Conservation (phyloP, 345 rosid genomes). For the Eucalyptus marginata region DNA sequence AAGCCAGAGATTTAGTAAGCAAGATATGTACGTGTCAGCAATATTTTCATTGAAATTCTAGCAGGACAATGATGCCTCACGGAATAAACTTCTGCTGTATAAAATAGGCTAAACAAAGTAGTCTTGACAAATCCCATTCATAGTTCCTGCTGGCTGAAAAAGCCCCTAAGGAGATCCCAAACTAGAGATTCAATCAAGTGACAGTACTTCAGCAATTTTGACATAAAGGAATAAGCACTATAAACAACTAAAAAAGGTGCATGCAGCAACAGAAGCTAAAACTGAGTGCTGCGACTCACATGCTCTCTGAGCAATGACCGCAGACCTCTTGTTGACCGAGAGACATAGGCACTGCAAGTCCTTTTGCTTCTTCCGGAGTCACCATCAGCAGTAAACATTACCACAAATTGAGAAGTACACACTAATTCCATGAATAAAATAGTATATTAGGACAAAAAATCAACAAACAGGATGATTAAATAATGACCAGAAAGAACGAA, state of each 20-base stretch:
- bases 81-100: not conserved
- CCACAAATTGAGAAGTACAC: slow-evolving; percentile 82
- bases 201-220: not conserved
- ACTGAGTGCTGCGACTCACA: slow-evolving; percentile 38
- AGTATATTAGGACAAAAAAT: not conserved
- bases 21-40: not conserved
- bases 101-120: not conserved
- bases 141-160: not conserved
- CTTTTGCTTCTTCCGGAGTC: slow-evolving; percentile 27
- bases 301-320: slow-evolving; percentile 72
- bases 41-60: not conserved
- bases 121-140: not conserved
- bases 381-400: slow-evolving; percentile 53
- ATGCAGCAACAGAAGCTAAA: not conserved
- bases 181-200: not conserved
- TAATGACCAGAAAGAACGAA: not conserved
- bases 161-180: not conserved
- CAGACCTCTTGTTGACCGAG: slow-evolving; percentile 77
- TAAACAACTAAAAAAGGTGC: not conserved
- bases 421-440: slow-evolving; percentile 20
- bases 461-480: not conserved
- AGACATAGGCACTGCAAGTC: slow-evolving; percentile 62
- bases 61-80: not conserved
- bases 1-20: not conserved
- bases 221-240: not conserved